Conservation (phyloP, 73 alveolate genomes). For the Paramecium primaurelia region DNA sequence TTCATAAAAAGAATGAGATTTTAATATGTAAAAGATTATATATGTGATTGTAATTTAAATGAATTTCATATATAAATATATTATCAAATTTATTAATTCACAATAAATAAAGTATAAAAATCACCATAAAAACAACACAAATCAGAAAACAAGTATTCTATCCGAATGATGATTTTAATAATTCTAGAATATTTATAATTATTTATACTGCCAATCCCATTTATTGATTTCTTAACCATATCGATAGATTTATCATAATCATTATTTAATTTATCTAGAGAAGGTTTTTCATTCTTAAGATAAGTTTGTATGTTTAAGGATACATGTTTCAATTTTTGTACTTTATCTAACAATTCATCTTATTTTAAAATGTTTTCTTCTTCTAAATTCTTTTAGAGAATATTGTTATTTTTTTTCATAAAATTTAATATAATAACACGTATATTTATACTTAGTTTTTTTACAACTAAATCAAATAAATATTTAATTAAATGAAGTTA, state of each 20-base stretch:
- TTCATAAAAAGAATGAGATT: no score
- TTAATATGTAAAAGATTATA: no score
- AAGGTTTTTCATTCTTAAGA: neutral
- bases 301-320: neutral
- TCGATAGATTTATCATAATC: neutral
- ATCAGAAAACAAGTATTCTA: neutral
- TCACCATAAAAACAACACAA: neutral
- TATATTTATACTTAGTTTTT: neutral
- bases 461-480: neutral
- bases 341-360: neutral
- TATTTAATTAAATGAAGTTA: constrained; percentile 5
- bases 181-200: neutral
- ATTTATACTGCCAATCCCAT: neutral
- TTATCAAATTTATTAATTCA: neutral
- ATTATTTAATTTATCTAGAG: neutral
- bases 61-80: neutral
- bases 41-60: no score
- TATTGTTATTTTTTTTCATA: neutral
- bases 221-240: neutral
- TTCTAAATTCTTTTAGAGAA: neutral
- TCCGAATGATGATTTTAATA: neutral
- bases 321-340: neutral
- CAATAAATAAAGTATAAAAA: neutral
- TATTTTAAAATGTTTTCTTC: neutral
- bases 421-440: neutral